phyloP scores from a whole-genome alignment of 1,284 basidiomycete genomes.

The Puccinia novopanici region DNA sequence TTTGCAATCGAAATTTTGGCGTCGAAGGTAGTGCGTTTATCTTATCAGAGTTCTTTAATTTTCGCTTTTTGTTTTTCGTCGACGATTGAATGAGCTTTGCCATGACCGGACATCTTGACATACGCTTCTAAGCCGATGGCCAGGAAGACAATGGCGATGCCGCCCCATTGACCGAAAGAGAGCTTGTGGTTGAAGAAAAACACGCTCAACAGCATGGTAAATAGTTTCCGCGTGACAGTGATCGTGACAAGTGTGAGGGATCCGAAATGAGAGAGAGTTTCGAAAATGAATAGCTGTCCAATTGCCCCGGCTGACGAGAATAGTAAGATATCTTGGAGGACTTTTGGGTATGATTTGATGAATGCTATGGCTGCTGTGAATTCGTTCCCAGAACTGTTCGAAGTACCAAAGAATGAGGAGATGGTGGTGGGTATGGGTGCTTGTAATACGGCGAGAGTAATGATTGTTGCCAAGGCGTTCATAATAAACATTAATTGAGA shows the following conservation, averaged over 20 bases:
- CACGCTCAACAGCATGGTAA: slow-evolving; percentile 96
- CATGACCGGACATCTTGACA: slow-evolving; percentile 65
- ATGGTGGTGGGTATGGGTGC: slow-evolving; percentile 56
- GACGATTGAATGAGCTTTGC: slow-evolving; percentile 65
- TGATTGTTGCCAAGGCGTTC: slow-evolving; percentile 75
- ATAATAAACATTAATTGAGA: slow-evolving; percentile 99
- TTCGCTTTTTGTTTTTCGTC: slow-evolving; percentile 77
- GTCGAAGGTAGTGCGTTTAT: slow-evolving; percentile 45
- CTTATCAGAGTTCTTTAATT: slow-evolving; percentile 70
- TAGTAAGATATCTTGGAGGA: slow-evolving; percentile 75
- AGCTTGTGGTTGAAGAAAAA: slow-evolving; percentile 87
- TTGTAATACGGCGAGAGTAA: slow-evolving; percentile 59
- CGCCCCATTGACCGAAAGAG: slow-evolving; percentile 82
- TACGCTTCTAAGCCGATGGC: slow-evolving; percentile 91
- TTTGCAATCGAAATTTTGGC: background rate
- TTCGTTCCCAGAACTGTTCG: slow-evolving; percentile 64
- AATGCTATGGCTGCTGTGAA: slow-evolving; percentile 73
- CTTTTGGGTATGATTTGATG: slow-evolving; percentile 74
- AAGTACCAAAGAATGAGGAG: slow-evolving; percentile 54
- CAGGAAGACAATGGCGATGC: slow-evolving; percentile 83
- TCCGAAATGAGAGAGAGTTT: slow-evolving; percentile 94
- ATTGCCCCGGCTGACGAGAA: slow-evolving; percentile 89
- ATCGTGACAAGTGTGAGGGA: slow-evolving; percentile 88
- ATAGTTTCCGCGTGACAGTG: slow-evolving; percentile 94
- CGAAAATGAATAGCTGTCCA: slow-evolving; percentile 97